phyloP scores from a whole-genome alignment of 2,329 filamentous ascomycete genomes.

The Cercospora canescens region DNA sequence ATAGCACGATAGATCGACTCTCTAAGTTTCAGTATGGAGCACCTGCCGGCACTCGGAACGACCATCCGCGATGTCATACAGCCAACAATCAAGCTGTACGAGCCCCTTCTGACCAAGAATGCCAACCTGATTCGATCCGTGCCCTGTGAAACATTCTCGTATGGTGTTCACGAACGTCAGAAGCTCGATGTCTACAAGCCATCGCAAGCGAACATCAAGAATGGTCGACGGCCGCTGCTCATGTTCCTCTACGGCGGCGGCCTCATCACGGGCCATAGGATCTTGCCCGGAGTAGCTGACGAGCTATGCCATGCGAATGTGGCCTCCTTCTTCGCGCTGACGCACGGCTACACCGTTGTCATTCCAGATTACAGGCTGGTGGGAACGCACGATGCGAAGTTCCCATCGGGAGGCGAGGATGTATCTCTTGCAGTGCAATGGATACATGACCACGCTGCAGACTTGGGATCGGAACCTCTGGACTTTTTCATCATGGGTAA shows the following conservation, averaged over 20 bases:
- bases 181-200: conserved; percentile 43
- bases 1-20: not conserved
- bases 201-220: conserved; percentile 18
- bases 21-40: conserved; percentile 22
- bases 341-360: conserved; percentile 38
- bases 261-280: conserved; percentile 38
- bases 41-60: conserved; percentile 30
- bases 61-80: conserved; percentile 23
- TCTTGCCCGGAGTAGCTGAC: conserved; percentile 27
- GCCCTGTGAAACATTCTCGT: conserved; percentile 33
- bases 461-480: conserved; percentile 30
- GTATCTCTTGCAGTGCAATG: conserved; percentile 40
- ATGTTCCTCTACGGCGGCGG: conserved; percentile 39
- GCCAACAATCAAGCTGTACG: conserved; percentile 29
- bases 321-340: conserved; percentile 42
- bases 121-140: conserved; percentile 27
- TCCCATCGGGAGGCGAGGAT: conserved; percentile 45
- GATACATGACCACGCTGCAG: conserved; percentile 29
- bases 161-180: conserved; percentile 40
- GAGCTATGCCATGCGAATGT: conserved; percentile 40
- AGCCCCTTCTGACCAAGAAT: conserved; percentile 26
- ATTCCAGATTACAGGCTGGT: conserved; percentile 44
- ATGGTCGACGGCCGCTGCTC: conserved; percentile 26
- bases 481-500: conserved; percentile 44
- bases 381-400: conserved; percentile 39